These are phyloP conservation scores for Neurospora intermedia DNA, from an alignment of 495 filamentous ascomycete genomes.

Conservation along the genomic window DNA sequence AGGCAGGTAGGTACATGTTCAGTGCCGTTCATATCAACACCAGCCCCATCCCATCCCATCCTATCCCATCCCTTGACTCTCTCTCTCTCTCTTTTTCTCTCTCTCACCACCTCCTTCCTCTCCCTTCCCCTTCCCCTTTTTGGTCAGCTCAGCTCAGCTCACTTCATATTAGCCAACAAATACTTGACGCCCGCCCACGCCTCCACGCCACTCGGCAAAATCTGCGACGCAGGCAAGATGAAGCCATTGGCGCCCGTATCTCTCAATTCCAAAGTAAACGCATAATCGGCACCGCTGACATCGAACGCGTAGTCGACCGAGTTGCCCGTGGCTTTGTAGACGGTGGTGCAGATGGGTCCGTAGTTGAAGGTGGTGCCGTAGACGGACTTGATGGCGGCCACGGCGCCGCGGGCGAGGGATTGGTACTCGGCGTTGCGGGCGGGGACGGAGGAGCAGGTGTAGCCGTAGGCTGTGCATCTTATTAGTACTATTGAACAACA, in stretches of 20 bases:
- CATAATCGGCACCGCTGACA: conserved; percentile 39
- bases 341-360: conserved; percentile 47
- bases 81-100: too few relatives aligned
- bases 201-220: conserved; percentile 41
- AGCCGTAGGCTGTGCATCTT: conserved; percentile 19
- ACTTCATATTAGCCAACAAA: conserved; percentile 35
- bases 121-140: too few relatives aligned
- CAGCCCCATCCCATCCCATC: too few relatives aligned
- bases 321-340: conserved; percentile 47
- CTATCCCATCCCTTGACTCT: too few relatives aligned
- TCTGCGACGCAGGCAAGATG: conserved; percentile 45
- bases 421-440: conserved; percentile 39
- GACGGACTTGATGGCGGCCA: conserved; percentile 32
- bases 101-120: too few relatives aligned
- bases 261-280: conserved; percentile 46
- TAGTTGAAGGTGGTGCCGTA: conserved; percentile 39
- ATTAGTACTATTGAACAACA: too few relatives aligned
- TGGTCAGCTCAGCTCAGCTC: neutral
- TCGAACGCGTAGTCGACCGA: conserved; percentile 46
- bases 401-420: conserved; percentile 25
- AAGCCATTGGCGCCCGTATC: conserved; percentile 39
- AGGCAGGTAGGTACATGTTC: too few relatives aligned
- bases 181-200: conserved; percentile 45
- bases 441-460: conserved; percentile 25
- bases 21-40: too few relatives aligned